Conservation (phyloP, 2,329 filamentous ascomycete genomes). For the Calonectria honghensis region DNA sequence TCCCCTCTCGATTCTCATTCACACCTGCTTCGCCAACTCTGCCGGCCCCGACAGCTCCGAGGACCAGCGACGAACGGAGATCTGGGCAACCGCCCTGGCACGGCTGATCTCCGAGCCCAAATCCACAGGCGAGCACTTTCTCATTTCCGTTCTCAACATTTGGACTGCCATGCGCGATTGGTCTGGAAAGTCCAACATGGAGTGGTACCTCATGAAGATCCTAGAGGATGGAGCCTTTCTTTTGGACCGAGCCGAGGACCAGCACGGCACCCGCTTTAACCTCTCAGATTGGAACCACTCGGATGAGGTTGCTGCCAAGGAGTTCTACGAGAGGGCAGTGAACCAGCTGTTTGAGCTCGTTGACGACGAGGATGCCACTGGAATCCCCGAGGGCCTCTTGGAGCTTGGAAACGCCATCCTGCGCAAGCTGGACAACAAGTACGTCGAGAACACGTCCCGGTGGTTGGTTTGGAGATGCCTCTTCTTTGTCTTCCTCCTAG, state of each 20-base stretch:
- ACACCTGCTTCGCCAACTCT: conserved; percentile 92
- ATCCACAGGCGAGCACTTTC: conserved; percentile 84
- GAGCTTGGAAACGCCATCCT: conserved; percentile 91
- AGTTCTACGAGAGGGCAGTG: conserved; percentile 91
- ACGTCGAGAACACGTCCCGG: conserved; percentile 83
- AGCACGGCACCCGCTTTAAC: conserved; percentile 82
- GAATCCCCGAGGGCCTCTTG: conserved; percentile 89
- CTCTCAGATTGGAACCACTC: conserved; percentile 84
- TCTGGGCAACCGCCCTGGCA: conserved; percentile 92
- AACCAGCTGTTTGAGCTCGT: conserved; percentile 89
- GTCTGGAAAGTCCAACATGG: conserved; percentile 91
- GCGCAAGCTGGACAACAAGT: conserved; percentile 82
- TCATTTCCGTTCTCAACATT: conserved; percentile 89
- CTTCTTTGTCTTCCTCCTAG: conserved; percentile 89
- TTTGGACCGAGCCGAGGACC: conserved; percentile 88
- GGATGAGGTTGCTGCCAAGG: conserved; percentile 87
- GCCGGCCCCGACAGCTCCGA: conserved; percentile 88
- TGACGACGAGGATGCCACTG: conserved; percentile 87
- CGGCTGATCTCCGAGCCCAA: conserved; percentile 87
- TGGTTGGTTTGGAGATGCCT: conserved; percentile 95
- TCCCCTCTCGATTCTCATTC: conserved; percentile 87
- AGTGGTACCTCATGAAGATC: conserved; percentile 96
- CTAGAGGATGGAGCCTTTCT: conserved; percentile 95
- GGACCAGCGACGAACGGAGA: conserved; percentile 85
- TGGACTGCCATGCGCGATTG: conserved; percentile 92